These are phyloP conservation scores for Fusarium odoratissimum DNA, from an alignment of 2,329 filamentous ascomycete species.

Conservation along the genomic window DNA sequence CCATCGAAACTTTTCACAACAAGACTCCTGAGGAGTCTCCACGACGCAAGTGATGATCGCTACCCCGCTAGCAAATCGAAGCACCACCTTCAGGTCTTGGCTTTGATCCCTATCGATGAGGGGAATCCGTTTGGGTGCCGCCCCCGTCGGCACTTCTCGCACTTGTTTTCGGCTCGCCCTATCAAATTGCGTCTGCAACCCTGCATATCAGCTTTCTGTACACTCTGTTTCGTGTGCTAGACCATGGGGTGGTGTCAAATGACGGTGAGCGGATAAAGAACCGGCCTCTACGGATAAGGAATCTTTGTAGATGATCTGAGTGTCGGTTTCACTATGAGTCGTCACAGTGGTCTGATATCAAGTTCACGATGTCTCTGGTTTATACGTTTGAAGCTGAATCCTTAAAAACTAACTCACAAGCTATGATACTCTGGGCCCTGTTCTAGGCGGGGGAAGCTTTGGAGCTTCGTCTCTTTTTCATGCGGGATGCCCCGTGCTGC, in stretches of 20 bases:
- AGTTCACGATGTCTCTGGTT: not conserved
- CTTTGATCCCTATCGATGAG: conserved; percentile 27
- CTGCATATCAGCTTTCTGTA: conserved; percentile 38
- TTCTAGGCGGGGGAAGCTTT: conserved; percentile 26
- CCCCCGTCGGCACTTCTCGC: conserved; percentile 41
- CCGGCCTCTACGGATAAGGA: conserved; percentile 14
- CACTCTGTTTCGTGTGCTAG: conserved; percentile 24
- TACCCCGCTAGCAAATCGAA: conserved; percentile 28
- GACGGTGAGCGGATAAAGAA: conserved; percentile 40
- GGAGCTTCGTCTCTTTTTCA: conserved; percentile 25
- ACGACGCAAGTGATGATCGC: conserved; percentile 26
- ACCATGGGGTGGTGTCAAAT: conserved; percentile 38
- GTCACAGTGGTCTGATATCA: not conserved
- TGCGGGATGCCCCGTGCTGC: conserved; percentile 43
- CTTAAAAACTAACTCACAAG: conserved; percentile 8
- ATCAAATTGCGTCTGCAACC: conserved; percentile 24
- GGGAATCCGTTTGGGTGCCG: conserved; percentile 37
- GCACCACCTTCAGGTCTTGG: conserved; percentile 30
- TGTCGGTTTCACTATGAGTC: conserved; percentile 2
- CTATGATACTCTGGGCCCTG: conserved; percentile 25
- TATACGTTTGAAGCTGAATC: not conserved
- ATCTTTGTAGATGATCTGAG: not conserved
- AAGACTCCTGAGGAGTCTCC: conserved; percentile 1
- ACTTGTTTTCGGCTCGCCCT: conserved; percentile 29
- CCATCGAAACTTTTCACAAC: not conserved